Base-by-base conservation (phyloP, 2,329 filamentous ascomycete species). In the Colletotrichum sublineola region DNA sequence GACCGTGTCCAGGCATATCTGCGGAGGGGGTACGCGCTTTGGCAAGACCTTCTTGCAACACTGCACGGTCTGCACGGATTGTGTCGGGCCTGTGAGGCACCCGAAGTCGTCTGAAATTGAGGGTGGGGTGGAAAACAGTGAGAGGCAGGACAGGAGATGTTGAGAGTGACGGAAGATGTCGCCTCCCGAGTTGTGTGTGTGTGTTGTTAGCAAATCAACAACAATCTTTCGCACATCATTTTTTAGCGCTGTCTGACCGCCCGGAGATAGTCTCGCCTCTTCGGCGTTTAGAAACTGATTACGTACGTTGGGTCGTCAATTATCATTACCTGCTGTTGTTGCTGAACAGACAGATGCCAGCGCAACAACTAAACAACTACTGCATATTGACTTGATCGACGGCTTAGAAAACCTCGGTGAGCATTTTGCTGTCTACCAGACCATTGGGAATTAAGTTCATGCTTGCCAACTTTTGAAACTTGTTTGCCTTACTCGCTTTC, bases 1-100 rank as follows among this genome's bases (percentile, higher is more conserved):
- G 87, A 73, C 81, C 82, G 73, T 78, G 82, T 18, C 74, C 73
- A 24, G 70, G 9, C 70, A 69, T 70, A 5, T 46, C 58, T 65
- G 50, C 24, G 24, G 24, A 24, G 46, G 20, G 18, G 18, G 52
- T 56, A 66, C 55, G 46, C 60, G 70, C 60, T 61, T 29, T 70
- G 66, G 44, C 24, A 31, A 44, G 46, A 33, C 38, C 31, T 24
- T 53, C 33, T 56, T 50, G 38, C 60, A 44, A 65, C 66, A 61
- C 55, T 70, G 70, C 70, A 73, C 70, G 60, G 61, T 56, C 60
- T 61, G 66, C 61, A 65, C 66, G 61, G 70, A 50, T 65, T 36
- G 12, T 48, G n/a, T 64, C 66, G 66, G 61, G 60, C 56, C 48
- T 20, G 46, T 65, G 46, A 40, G 48, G 33, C 5, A n/a, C 40